Evolutionary conservation across 768 basidiomycete genomes (phyloP).

Genomic region (Neoboletus subvelutipes): DNA sequence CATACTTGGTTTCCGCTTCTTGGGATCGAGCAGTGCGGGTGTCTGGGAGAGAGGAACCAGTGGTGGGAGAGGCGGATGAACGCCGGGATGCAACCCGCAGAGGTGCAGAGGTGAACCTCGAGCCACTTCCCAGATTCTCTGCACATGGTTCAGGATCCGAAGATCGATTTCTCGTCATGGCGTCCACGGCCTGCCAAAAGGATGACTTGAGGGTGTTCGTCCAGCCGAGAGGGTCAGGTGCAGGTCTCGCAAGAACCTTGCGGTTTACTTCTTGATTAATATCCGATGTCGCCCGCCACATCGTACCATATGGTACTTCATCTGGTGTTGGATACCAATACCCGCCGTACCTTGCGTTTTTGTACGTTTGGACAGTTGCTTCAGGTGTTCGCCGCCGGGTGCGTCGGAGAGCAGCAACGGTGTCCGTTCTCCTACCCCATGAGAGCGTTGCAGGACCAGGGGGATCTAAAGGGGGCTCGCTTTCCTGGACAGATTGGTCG

Average conservation of each 20-base stretch:
- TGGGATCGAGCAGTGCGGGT: not conserved
- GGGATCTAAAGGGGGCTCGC: slow-evolving; percentile 9
- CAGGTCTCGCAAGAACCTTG: not conserved
- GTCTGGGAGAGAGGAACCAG: not conserved
- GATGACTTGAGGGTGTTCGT: slow-evolving; percentile 42
- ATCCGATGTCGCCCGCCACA: not conserved
- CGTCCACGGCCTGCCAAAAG: slow-evolving; percentile 48
- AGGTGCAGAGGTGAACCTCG: slow-evolving; percentile 24
- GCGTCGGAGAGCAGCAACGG: slow-evolving; percentile 24
- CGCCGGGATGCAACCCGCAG: slow-evolving; percentile 15
- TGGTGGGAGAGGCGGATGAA: slow-evolving; percentile 5
- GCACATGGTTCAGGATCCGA: slow-evolving; percentile 2
- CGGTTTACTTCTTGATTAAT: not conserved
- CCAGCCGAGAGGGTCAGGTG: slow-evolving; percentile 37
- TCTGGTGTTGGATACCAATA: slow-evolving; percentile 10
- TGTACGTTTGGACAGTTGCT: slow-evolving; percentile 4
- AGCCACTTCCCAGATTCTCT: slow-evolving; percentile 4
- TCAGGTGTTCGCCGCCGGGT: slow-evolving; percentile 8
- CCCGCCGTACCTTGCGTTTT: slow-evolving; percentile 13
- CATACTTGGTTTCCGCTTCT: not conserved
- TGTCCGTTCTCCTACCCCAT: slow-evolving; percentile 30
- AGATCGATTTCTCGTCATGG: slow-evolving; percentile 46
- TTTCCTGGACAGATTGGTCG: not conserved
- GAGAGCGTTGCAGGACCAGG: slow-evolving; percentile 25
- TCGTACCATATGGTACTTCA: not conserved